Evolutionary conservation across 306 rosid species (phyloP).

Genomic region (Aeschynomene evenia): DNA sequence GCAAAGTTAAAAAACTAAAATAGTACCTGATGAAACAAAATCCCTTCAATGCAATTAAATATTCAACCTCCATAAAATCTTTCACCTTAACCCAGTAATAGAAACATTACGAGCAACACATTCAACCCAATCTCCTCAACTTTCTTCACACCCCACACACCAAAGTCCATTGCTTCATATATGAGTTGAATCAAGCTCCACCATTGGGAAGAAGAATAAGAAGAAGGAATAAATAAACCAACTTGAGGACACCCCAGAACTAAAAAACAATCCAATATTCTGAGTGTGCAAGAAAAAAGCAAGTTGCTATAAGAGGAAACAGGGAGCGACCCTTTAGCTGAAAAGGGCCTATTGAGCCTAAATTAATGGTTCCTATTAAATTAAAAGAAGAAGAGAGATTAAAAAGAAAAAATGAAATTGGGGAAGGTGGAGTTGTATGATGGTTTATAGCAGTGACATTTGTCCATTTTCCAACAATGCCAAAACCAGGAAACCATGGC

Average conservation of each 20-base stretch:
- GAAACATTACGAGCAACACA: conserved; percentile 40
- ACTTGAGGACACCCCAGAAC: conserved; percentile 29
- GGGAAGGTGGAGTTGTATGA: too few relatives aligned
- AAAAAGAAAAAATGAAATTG: not conserved
- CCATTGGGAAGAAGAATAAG: conserved; percentile 33
- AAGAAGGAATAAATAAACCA: not conserved
- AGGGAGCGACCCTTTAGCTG: conserved; percentile 4
- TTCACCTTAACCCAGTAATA: conserved; percentile 22
- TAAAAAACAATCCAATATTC: not conserved
- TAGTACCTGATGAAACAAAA: conserved; percentile 54
- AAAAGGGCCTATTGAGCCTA: not conserved
- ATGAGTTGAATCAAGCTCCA: conserved; percentile 5
- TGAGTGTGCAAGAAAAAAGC: conserved; percentile 3
- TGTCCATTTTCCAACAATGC: conserved; percentile 34
- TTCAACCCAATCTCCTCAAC: conserved; percentile 37
- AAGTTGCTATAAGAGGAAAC: conserved; percentile 28
- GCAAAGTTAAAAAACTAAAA: conserved; percentile 5
- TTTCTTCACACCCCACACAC: conserved; percentile 26
- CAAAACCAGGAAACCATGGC: conserved; percentile 28
- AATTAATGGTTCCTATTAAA: not conserved
- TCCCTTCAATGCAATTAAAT: conserved; percentile 36
- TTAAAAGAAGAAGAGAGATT: conserved; percentile 1
- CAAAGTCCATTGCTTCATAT: conserved; percentile 33
- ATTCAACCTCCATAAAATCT: conserved; percentile 62
- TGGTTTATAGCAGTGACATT: not conserved